Evolutionary conservation across 2,329 filamentous ascomycete genomes (phyloP), one percentile per base, ranked within the genome.

Genomic region (Arthrobotrys sphaeroides): DNA sequence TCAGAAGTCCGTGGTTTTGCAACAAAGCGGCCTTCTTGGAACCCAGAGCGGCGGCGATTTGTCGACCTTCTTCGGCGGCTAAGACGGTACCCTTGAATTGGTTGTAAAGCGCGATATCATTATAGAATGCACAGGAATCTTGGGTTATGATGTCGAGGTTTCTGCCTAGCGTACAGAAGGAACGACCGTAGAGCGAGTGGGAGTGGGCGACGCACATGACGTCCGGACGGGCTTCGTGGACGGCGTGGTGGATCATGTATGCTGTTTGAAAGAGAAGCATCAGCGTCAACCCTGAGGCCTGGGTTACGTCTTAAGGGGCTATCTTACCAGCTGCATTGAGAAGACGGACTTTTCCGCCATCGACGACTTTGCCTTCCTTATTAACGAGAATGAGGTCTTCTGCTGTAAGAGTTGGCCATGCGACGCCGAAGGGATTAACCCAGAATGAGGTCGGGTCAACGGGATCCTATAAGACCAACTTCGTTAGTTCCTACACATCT

Each of bases 311-410:
- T n/a, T n/a, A 13, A 36, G 12, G n/a, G 26, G 5, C 36, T 24
- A 13, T 13, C 22, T 5, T 74, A 75, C 72, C 72, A 12, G 84
- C 84, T 2, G 82, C 82, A 59, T 87, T 87, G 53, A 87, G 79
- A 53, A 84, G 78, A 10, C 83, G 80, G 5, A 83, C 82, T 0
- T 82, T 80, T 0, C 89, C 89, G 2, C 89, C 89, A 9, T 88
- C 89, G 31, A 91, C 86, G 22, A 91, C 85, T 22, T 87, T 82
- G 1, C 90, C 90, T 0, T 85, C 81, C 59, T 88, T 84, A 78
- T 90, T 85, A 0, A 91, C 89, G 13, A 86, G 87, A 64, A 91
- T 90, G n/a, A 92, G 84, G 77, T 91, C 89, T 0, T 87, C 89
- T 0, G 86, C 85, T 68, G 87, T 89, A 45, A 91, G 87, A 64